phyloP scores from a whole-genome alignment of 1,284 basidiomycete species.

The Neonothopanus nambi region DNA sequence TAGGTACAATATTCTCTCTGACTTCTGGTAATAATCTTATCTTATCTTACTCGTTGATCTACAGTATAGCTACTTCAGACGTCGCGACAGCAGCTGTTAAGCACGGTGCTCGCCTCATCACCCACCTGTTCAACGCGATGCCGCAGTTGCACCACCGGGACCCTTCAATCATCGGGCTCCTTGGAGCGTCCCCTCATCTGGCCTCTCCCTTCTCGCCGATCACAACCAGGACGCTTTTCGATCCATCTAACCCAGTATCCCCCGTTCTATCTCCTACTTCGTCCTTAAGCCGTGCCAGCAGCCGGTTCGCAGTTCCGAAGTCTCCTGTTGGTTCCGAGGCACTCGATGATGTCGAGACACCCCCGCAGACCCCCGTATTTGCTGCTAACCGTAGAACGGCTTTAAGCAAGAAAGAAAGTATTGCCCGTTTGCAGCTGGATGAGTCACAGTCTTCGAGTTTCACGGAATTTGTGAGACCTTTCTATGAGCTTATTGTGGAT shows the following conservation, averaged over 20 bases:
- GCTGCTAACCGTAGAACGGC: conserved; percentile 9
- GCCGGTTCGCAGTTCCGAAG: conserved; percentile 14
- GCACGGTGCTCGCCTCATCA: conserved; percentile 79
- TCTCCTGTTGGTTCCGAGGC: conserved; percentile 50
- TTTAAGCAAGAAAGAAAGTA: conserved; percentile 27
- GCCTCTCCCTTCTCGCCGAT: conserved; percentile 37
- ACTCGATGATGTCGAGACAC: conserved; percentile 60
- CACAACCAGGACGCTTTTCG: conserved; percentile 27
- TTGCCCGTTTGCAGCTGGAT: conserved; percentile 11
- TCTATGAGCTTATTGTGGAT: conserved; percentile 89
- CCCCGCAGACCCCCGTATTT: conserved; percentile 56
- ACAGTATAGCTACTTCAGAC: conserved; percentile 64
- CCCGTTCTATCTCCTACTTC: conserved; percentile 16
- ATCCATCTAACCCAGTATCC: conserved; percentile 1
- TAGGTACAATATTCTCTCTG: conserved; percentile 48
- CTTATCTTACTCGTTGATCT: background rate
- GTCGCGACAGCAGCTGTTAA: conserved; percentile 68
- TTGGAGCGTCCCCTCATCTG: conserved; percentile 74
- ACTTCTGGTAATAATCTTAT: background rate
- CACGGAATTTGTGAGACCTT: conserved; percentile 69
- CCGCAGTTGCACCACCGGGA: conserved; percentile 84
- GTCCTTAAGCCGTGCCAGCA: conserved; percentile 13
- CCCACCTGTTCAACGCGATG: conserved; percentile 94
- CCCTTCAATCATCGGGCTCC: conserved; percentile 83
- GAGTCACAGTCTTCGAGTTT: conserved; percentile 19